phyloP scores from a whole-genome alignment of 2,329 filamentous ascomycete species.

The Chrysosporium queenslandicum region DNA sequence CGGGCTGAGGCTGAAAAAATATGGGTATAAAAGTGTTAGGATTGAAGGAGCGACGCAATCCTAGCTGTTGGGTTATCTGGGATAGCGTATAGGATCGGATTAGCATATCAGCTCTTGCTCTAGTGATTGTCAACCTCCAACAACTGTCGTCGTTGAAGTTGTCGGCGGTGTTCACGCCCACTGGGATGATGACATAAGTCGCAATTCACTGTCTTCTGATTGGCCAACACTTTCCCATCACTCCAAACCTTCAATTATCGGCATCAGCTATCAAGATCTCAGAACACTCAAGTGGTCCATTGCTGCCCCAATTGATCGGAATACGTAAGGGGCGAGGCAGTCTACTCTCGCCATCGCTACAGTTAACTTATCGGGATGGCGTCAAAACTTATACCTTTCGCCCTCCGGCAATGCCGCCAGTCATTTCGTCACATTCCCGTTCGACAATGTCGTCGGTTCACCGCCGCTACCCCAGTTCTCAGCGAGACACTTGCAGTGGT shows the following conservation, averaged over 20 bases:
- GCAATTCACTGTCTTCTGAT: constrained; percentile 14
- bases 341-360: background rate
- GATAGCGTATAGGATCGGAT: background rate
- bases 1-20: background rate
- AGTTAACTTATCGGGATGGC: constrained; percentile 54
- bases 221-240: constrained; percentile 4
- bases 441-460: constrained; percentile 60
- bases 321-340: background rate
- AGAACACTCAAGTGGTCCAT: background rate
- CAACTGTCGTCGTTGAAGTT: background rate
- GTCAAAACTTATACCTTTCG: constrained; percentile 66
- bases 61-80: background rate
- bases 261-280: background rate
- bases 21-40: background rate
- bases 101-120: background rate
- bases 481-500: constrained; percentile 67
- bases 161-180: background rate
- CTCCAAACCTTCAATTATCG: background rate
- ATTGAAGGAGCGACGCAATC: background rate
- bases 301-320: constrained; percentile 6
- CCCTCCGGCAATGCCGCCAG: constrained; percentile 60
- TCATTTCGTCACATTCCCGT: constrained; percentile 53
- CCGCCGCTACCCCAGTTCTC: constrained; percentile 53
- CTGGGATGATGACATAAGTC: constrained; percentile 15
- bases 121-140: background rate